phyloP scores from a whole-genome alignment of 192 early-diverging fungal species.

The Linderina pennispora region DNA sequence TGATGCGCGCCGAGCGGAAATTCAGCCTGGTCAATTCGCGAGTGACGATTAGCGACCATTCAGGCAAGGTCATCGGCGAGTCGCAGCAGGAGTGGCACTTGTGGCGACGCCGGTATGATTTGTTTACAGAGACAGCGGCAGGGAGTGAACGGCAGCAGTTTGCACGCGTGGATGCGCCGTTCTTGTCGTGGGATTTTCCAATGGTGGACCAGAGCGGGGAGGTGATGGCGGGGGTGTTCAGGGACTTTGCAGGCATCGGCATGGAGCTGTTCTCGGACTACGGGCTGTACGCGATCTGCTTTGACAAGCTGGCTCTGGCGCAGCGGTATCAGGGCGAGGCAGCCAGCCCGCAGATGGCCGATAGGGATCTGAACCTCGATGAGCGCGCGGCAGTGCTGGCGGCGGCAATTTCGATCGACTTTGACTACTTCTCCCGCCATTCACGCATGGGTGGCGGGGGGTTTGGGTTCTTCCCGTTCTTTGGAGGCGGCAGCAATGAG shows the following conservation, averaged over 20 bases:
- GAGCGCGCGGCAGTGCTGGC: conserved; percentile 76
- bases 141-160: conserved; percentile 47
- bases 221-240: conserved; percentile 58
- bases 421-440: conserved; percentile 82
- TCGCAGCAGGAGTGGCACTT: conserved; percentile 85
- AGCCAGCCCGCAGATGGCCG: conserved; percentile 9
- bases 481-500: background rate
- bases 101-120: conserved; percentile 73
- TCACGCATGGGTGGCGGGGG: conserved; percentile 45
- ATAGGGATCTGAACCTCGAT: conserved; percentile 60
- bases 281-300: conserved; percentile 74
- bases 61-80: conserved; percentile 66
- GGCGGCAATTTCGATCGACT: conserved; percentile 79
- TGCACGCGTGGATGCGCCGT: conserved; percentile 61
- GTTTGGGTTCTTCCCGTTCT: background rate
- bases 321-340: conserved; percentile 9
- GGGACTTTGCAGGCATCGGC: conserved; percentile 80
- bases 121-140: conserved; percentile 51
- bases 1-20: conserved; percentile 57
- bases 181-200: conserved; percentile 78
- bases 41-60: conserved; percentile 58
- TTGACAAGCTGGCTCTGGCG: conserved; percentile 47
- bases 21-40: conserved; percentile 74
- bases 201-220: conserved; percentile 41
- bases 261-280: conserved; percentile 77